Evolutionary conservation across 805 yeast genomes (phyloP).

Genomic region (Debaryomyces castellii): DNA sequence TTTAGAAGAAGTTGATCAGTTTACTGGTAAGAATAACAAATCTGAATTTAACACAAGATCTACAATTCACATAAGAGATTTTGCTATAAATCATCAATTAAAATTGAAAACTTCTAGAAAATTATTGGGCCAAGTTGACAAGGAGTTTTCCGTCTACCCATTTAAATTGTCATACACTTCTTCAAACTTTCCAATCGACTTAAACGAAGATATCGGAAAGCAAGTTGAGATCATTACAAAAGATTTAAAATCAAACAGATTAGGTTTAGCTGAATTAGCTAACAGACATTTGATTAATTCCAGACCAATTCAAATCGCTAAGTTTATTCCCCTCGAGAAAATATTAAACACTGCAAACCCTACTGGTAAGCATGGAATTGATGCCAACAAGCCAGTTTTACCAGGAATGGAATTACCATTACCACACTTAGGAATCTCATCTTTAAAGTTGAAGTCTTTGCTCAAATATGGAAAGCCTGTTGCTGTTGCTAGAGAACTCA

Average conservation of each 20-base stretch:
- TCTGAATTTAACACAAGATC: slow-evolving; percentile 58
- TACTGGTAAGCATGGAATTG: slow-evolving; percentile 65
- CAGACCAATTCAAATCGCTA: slow-evolving; percentile 69
- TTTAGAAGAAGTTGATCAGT: slow-evolving; percentile 63
- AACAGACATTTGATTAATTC: slow-evolving; percentile 78
- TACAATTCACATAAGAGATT: slow-evolving; percentile 80
- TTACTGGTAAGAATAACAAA: slow-evolving; percentile 60
- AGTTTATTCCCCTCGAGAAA: slow-evolving; percentile 68
- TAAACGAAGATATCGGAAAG: slow-evolving; percentile 29
- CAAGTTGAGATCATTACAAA: slow-evolving; percentile 47
- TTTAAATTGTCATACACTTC: slow-evolving; percentile 80
- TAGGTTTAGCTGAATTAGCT: slow-evolving; percentile 77
- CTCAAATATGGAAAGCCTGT: slow-evolving; percentile 43
- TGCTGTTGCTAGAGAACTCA: slow-evolving; percentile 77
- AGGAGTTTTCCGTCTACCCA: slow-evolving; percentile 81
- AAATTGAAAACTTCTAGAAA: slow-evolving; percentile 74
- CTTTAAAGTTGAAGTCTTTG: slow-evolving; percentile 65
- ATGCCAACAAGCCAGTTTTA: slow-evolving; percentile 61
- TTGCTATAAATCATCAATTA: slow-evolving; percentile 74
- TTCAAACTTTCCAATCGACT: slow-evolving; percentile 56
- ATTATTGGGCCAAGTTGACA: slow-evolving; percentile 69
- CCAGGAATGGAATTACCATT: slow-evolving; percentile 77
- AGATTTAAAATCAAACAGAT: slow-evolving; percentile 60
- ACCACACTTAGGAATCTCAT: slow-evolving; percentile 69
- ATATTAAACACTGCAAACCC: slow-evolving; percentile 64